Evolutionary conservation across 2,329 filamentous ascomycete species (phyloP), one percentile per base, ranked within the genome.

Genomic region (Sclerotinia trifoliorum): DNA sequence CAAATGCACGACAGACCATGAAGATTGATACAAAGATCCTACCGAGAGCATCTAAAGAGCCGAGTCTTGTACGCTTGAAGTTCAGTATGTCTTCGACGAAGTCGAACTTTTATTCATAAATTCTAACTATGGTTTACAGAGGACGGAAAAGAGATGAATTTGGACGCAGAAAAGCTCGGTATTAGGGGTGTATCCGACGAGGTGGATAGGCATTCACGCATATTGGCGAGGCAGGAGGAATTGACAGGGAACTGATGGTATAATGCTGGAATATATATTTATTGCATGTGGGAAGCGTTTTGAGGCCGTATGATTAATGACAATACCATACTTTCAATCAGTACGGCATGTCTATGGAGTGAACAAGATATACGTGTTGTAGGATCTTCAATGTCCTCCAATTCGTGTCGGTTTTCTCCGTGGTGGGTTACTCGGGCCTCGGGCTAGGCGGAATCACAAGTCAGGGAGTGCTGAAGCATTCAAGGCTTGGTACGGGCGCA

Each of bases 151-250:
- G 90, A 96, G 76, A 87, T 98, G 82, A 87, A 88, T 46, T 85
- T 98, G 51, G 89, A 97, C 77, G 85, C 92, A 73, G 88, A 92
- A 74, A 90, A 90, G 79, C 83, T 94, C 80, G 90, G 89, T 74
- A 94, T 98, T 77, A 91, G 92, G 78, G 91, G 93, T 76, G 86
- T 98, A 26, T 85, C 94, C 68, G 91, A 93, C 78, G 93, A 98
- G 80, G 88, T 97, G 56, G 91, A 97, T 78, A 85, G 95, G 75
- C 93, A 98, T 81, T 97, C 93, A 63, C 86, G 95, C 73, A 83
- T 84, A 73, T 80, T 98, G 77, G 88, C 92, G 75, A 90, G 96
- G 78, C 88, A 92, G 80, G 91, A 93, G 74, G 94, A 96, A 77
- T 81, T 98, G 78, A 81, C 80, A 49, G 85, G 87, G 29, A 76